A percentile compares a stretch with the other conserved stretches of the same genome.
Conservation (phyloP, 495 filamentous ascomycete genomes). For the Penicillium dipodomyicola region DNA sequence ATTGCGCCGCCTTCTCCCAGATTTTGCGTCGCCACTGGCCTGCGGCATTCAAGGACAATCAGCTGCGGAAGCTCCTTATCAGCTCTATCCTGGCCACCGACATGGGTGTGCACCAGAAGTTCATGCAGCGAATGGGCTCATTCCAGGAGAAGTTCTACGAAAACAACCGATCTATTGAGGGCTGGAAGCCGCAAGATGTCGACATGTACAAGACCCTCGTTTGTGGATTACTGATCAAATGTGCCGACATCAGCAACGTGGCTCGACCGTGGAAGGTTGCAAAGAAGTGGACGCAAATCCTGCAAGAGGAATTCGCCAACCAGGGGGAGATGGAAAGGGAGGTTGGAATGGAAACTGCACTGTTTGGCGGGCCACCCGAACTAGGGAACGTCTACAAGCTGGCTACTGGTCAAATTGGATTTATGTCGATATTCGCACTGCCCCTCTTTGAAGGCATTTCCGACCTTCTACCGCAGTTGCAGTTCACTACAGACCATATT, state of each 20-base stretch:
- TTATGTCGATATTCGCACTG: slow-evolving; percentile 93
- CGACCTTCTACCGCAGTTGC: slow-evolving; percentile 78
- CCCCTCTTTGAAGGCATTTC: slow-evolving; percentile 85
- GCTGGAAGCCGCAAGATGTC: slow-evolving; percentile 68
- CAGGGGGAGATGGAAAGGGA: slow-evolving; percentile 91
- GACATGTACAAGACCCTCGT: slow-evolving; percentile 72
- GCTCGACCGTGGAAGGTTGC: slow-evolving; percentile 81
- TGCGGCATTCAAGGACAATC: slow-evolving; percentile 65
- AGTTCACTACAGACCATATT: slow-evolving; percentile 79
- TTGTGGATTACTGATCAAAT: slow-evolving; percentile 92
- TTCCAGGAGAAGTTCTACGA: slow-evolving; percentile 72
- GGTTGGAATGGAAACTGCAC: slow-evolving; percentile 77
- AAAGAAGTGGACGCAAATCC: slow-evolving; percentile 79
- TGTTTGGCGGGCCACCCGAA: slow-evolving; percentile 79
- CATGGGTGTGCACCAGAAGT: slow-evolving; percentile 95
- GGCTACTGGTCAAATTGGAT: slow-evolving; percentile 83
- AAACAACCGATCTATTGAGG: slow-evolving; percentile 54
- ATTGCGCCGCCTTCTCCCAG: slow-evolving; percentile 95
- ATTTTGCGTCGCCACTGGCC: slow-evolving; percentile 94
- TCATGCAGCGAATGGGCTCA: slow-evolving; percentile 79
- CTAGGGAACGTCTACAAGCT: slow-evolving; percentile 77
- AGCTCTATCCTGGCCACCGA: slow-evolving; percentile 94
- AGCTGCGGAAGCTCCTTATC: slow-evolving; percentile 86
- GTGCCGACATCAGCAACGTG: slow-evolving; percentile 98
- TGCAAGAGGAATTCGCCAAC: slow-evolving; percentile 90